phyloP scores from a whole-genome alignment of 768 basidiomycete genomes.

The Dentipellis fragilis region DNA sequence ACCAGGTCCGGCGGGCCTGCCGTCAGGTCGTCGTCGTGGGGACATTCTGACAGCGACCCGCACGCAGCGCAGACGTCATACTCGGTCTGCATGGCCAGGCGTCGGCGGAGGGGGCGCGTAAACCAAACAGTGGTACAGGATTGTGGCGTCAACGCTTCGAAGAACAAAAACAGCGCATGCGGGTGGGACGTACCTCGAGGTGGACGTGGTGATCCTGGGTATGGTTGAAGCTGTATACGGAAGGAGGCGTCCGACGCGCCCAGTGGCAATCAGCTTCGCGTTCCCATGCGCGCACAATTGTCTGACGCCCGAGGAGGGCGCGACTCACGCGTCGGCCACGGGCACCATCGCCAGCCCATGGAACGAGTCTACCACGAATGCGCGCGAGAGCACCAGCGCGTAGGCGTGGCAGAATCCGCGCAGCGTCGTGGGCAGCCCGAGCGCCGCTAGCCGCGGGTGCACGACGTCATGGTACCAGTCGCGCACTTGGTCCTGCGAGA shows the following conservation, averaged over 20 bases:
- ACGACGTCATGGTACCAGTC: constrained; percentile 6
- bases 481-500: constrained; percentile 5
- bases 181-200: constrained; percentile 43
- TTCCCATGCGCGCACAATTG: background rate
- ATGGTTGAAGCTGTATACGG: constrained; percentile 58
- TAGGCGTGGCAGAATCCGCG: constrained; percentile 44
- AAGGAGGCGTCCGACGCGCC: constrained; percentile 1
- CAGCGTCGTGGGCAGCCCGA: constrained; percentile 18
- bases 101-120: background rate
- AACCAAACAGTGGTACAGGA: background rate
- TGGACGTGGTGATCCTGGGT: constrained; percentile 58
- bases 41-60: constrained; percentile 57
- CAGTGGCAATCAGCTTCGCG: background rate
- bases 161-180: constrained; percentile 2
- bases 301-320: background rate
- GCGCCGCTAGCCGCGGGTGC: constrained; percentile 16
- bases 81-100: constrained; percentile 40
- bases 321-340: constrained; percentile 68
- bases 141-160: constrained; percentile 8
- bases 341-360: constrained; percentile 80
- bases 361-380: constrained; percentile 76
- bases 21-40: constrained; percentile 39
- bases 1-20: background rate
- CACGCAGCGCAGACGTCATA: constrained; percentile 65
- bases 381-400: constrained; percentile 67